Evolutionary conservation across 768 basidiomycete genomes (phyloP).

Genomic region (Punctularia strigosozonata): DNA sequence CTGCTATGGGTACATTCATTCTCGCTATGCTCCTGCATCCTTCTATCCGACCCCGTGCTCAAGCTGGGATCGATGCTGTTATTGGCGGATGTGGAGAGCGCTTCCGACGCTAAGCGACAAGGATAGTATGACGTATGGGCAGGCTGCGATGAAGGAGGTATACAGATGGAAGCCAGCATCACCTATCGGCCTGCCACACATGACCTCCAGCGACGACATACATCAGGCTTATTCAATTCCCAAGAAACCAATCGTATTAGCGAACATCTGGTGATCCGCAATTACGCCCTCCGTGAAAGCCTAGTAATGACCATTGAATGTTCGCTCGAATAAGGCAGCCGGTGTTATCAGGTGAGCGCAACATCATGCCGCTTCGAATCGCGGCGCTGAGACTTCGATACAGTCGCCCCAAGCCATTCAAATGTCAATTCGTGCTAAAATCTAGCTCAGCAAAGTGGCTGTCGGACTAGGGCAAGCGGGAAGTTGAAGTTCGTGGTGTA

Average conservation of each 20-base stretch:
- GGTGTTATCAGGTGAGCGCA: too few species aligned
- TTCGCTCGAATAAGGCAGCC: too few species aligned
- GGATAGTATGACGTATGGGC: background rate
- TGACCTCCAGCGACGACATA: background rate
- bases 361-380: too few species aligned
- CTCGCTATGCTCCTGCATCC: background rate
- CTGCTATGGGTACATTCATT: background rate
- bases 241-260: background rate
- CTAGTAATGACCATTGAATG: too few species aligned
- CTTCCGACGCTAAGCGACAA: background rate
- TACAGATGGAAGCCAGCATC: background rate
- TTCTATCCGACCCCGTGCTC: background rate
- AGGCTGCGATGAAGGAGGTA: background rate
- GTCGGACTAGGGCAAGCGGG: too few species aligned
- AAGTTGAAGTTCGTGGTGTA: too few species aligned
- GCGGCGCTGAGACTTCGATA: too few species aligned
- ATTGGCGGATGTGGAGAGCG: background rate
- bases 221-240: background rate
- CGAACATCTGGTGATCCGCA: background rate
- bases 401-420: too few species aligned
- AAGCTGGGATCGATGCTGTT: background rate
- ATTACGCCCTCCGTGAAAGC: too few species aligned
- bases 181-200: background rate
- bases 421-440: too few species aligned
- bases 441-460: too few species aligned